These are phyloP conservation scores for Picea glauca DNA, from an alignment of 75 land plant genomes.

Conservation along the genomic window DNA sequence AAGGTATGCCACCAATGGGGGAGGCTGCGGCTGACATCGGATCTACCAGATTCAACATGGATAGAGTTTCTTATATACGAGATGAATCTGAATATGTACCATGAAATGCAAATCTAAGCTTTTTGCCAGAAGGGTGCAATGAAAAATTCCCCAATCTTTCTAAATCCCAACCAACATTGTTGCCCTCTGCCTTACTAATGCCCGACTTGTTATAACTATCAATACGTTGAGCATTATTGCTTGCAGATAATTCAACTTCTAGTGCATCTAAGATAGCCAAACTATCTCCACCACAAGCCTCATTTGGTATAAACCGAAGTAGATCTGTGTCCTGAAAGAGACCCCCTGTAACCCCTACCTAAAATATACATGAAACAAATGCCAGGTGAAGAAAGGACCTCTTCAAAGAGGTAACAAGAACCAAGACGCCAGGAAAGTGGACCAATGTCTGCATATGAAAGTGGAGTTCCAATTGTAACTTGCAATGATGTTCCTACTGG, in stretches of 20 bases:
- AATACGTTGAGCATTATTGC: constrained; percentile 52
- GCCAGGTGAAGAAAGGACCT: constrained; percentile 77
- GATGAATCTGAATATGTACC: constrained; percentile 72
- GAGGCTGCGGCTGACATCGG: constrained; percentile 96
- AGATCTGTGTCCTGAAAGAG: constrained; percentile 93
- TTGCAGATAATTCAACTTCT: constrained; percentile 55
- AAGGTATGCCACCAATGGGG: constrained; percentile 94
- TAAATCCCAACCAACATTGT: constrained; percentile 93
- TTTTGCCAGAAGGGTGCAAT: constrained; percentile 76
- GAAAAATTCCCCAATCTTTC: constrained; percentile 72
- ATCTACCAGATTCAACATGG: constrained; percentile 91
- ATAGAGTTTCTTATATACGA: constrained; percentile 51
- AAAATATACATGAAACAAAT: constrained; percentile 89
- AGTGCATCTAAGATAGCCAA: constrained; percentile 90
- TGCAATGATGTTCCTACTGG: constrained; percentile 84
- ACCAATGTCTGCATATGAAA: constrained; percentile 43
- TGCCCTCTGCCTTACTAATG: constrained; percentile 48
- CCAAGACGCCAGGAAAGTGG: constrained; percentile 76
- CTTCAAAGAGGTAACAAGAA: constrained; percentile 69
- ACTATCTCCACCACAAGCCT: constrained; percentile 97
- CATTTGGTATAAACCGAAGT: constrained; percentile 80
- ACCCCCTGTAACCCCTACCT: constrained; percentile 87
- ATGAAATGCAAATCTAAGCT: constrained; percentile 97
- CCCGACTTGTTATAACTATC: constrained; percentile 51
- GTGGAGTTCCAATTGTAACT: constrained; percentile 81